Percentiles rank a stretch among this genome's conserved stretches.
Conservation (phyloP, 2,329 filamentous ascomycete genomes). For the Neocucurbitaria cava region DNA sequence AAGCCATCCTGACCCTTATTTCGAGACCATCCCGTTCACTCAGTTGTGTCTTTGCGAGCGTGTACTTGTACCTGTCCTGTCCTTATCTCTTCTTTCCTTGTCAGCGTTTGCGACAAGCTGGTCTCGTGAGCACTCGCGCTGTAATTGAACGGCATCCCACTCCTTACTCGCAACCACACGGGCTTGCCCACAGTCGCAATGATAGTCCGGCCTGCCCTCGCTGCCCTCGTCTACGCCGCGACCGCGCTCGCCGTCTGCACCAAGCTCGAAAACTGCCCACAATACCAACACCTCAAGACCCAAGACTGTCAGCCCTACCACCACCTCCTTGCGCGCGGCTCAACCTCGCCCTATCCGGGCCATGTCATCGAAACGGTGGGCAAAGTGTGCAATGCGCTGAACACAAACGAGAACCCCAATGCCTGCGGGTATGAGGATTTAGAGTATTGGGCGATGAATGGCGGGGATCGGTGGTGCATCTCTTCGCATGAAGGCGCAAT, state of each 20-base stretch:
- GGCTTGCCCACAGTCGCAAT: constrained; percentile 17
- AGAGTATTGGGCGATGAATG: constrained; percentile 34
- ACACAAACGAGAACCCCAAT: constrained; percentile 28
- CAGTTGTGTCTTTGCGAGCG: background rate
- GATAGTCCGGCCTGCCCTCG: constrained; percentile 26
- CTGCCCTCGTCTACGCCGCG: constrained; percentile 25
- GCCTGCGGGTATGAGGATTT: constrained; percentile 38
- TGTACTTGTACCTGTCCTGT: too few species aligned
- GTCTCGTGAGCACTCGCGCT: background rate
- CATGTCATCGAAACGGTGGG: constrained; percentile 35
- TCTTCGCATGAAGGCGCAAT: constrained; percentile 35
- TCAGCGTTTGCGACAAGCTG: constrained; percentile 6
- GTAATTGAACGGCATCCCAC: background rate
- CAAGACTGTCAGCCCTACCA: constrained; percentile 33
- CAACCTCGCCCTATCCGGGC: constrained; percentile 35
- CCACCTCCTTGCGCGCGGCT: constrained; percentile 35
- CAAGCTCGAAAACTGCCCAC: constrained; percentile 34
- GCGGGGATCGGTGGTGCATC: constrained; percentile 32
- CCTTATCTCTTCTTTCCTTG: background rate
- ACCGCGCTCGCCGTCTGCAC: constrained; percentile 31
- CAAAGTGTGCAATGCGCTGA: constrained; percentile 33
- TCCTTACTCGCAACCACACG: background rate
- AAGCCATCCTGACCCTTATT: background rate
- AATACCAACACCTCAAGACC: constrained; percentile 31
- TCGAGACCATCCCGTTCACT: background rate